Evolutionary conservation across 192 early-diverging fungal species (phyloP), one percentile per base, ranked within the genome.

Genomic region (Podila horticola): DNA sequence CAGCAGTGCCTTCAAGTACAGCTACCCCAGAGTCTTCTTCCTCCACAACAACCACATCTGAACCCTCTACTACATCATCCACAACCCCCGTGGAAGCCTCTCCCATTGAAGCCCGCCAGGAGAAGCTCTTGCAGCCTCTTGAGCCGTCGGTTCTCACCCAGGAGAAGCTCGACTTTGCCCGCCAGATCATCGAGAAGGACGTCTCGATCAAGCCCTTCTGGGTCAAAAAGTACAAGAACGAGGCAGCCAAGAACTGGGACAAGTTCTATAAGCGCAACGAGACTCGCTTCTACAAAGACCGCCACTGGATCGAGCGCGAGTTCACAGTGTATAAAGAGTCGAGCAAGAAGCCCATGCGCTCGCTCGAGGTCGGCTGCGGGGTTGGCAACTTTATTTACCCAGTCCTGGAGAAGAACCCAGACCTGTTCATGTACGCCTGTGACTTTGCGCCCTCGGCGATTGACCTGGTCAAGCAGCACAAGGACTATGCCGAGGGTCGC

Each of bases 311-410:
- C 8, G 94, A 95, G 71, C 85, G 96, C 5, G 98, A 98, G 82
- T 99, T 98, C 84, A 89, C 92, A 34, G 95, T 71, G 62, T 74
- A 59, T 59, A 70, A 74, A n/a, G 51, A 55, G n/a, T 31, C n/a
- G 13, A 67, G 28, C 48, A 55, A 50, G 19, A 41, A 74, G 24
- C 22, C 45, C 12, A 41, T 84, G 69, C 71, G 52, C 30, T 84
- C 85, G 24, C 84, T 95, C 10, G 98, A 99, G 84, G 92, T 98
- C 38, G 98, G 98, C 59, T 99, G 98, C 83, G 98, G 98, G 9
- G 97, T 97, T 0, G 98, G 97, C 62, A 97, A 96, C 85, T 97
- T 96, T 84, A 89, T 98, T 34, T 99, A 95, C 79, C 98, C 98
- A 7, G 83, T 96, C 3, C 71, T 99, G 49, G 91, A 92, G n/a